Conservation (phyloP, 495 filamentous ascomycete species). For the Ascobolus immersus region DNA sequence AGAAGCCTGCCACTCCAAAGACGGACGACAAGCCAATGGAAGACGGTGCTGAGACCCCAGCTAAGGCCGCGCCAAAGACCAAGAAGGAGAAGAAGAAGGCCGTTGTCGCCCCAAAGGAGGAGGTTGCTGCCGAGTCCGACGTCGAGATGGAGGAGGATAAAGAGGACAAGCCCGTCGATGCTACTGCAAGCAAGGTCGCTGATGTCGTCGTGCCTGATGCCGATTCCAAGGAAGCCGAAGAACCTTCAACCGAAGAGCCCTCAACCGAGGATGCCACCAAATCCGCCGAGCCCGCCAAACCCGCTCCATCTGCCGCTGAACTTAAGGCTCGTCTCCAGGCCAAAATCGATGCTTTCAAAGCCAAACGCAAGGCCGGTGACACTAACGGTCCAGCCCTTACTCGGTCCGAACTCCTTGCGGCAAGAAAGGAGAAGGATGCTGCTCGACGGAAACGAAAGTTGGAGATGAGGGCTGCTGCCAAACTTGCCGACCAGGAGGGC, state of each 20-base stretch:
- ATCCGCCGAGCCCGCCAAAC: not conserved
- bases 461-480: constrained; percentile 43
- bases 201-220: not conserved
- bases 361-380: constrained; percentile 57
- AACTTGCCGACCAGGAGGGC: constrained; percentile 42
- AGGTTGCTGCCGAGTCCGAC: not conserved
- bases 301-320: constrained; percentile 13
- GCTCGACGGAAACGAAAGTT: constrained; percentile 71
- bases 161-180: not conserved
- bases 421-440: constrained; percentile 61
- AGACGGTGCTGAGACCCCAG: constrained; percentile 12
- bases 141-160: not conserved
- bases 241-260: not conserved
- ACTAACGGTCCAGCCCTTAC: constrained; percentile 52
- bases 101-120: not conserved
- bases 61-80: constrained; percentile 16
- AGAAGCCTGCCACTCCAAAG: constrained; percentile 22
- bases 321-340: constrained; percentile 51
- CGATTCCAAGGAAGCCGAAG: not conserved
- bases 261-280: not conserved
- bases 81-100: constrained; percentile 11
- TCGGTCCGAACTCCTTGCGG: constrained; percentile 62
- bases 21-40: constrained; percentile 22
- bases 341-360: constrained; percentile 57
- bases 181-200: not conserved